Percentiles rank a stretch among this genome's conserved stretches.
Evolutionary conservation across 202 grass and related monocot genomes (phyloP).

Genomic region (Digitaria exilis): DNA sequence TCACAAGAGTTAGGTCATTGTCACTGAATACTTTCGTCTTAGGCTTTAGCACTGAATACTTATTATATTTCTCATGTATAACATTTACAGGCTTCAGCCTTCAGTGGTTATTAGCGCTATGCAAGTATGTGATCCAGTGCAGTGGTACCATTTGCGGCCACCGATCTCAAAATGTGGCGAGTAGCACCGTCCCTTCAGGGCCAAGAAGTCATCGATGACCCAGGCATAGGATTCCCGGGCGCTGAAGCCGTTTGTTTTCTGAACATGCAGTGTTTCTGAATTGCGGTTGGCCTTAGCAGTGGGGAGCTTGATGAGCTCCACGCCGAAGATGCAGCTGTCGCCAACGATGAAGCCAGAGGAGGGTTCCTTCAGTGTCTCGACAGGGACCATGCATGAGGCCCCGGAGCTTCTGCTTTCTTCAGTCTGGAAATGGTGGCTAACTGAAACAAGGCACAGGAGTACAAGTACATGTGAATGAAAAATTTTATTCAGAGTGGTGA

Average conservation of each 20-base stretch:
- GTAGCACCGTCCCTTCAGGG: background rate
- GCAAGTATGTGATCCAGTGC: background rate
- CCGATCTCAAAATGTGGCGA: conserved; percentile 15
- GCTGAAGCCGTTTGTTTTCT: background rate
- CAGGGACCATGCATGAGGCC: conserved; percentile 20
- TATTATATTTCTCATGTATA: background rate
- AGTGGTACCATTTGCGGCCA: conserved; percentile 27
- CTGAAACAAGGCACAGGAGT: conserved; percentile 16
- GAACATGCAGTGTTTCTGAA: background rate
- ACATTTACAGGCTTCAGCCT: background rate
- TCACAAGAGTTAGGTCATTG: background rate
- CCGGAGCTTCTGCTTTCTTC: background rate
- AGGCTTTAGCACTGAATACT: background rate
- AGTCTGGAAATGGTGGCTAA: conserved; percentile 23
- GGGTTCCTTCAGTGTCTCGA: conserved; percentile 25
- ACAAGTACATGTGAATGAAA: background rate
- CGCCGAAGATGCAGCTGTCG: conserved; percentile 35
- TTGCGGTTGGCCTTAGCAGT: background rate
- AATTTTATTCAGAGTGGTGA: background rate
- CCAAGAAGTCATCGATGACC: conserved; percentile 38
- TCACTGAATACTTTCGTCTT: background rate
- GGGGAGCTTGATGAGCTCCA: conserved; percentile 25
- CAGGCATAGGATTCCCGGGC: conserved; percentile 22
- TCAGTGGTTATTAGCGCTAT: background rate
- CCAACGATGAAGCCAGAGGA: conserved; percentile 22